phyloP scores from a whole-genome alignment of 192 early-diverging fungal species.

The Entomortierella beljakovae region DNA sequence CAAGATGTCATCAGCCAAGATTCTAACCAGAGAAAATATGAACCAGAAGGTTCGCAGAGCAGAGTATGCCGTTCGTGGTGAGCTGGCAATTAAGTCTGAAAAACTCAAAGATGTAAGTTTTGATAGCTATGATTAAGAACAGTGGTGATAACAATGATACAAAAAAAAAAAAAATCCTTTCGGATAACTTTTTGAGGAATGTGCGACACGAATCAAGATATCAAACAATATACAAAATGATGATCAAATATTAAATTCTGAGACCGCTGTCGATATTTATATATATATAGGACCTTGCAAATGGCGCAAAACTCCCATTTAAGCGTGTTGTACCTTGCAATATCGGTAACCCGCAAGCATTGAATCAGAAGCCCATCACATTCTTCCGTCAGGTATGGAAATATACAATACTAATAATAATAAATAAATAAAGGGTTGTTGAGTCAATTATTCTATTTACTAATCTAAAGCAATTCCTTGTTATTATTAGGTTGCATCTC shows the following conservation, averaged over 20 bases:
- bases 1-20: constrained; percentile 49
- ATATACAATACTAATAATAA: not conserved
- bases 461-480: not conserved
- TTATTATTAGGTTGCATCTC: constrained; percentile 76
- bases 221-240: too few relatives aligned
- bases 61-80: constrained; percentile 97
- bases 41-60: constrained; percentile 78
- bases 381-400: constrained; percentile 90
- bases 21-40: constrained; percentile 76
- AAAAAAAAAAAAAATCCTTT: too few relatives aligned
- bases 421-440: not conserved
- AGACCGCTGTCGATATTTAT: not conserved
- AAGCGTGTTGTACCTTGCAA: constrained; percentile 56
- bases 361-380: constrained; percentile 83
- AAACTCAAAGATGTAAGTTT: constrained; percentile 66
- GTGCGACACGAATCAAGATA: too few relatives aligned
- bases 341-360: constrained; percentile 59
- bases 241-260: too few relatives aligned
- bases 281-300: constrained; percentile 49
- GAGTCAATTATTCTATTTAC: not conserved
- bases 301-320: constrained; percentile 30
- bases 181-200: not conserved
- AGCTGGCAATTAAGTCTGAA: constrained; percentile 93
- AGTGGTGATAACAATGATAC: too few relatives aligned
- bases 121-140: too few relatives aligned